These are phyloP conservation scores for Colletotrichum tanaceti DNA, from an alignment of 2,329 filamentous ascomycete species.

Conservation along the genomic window DNA sequence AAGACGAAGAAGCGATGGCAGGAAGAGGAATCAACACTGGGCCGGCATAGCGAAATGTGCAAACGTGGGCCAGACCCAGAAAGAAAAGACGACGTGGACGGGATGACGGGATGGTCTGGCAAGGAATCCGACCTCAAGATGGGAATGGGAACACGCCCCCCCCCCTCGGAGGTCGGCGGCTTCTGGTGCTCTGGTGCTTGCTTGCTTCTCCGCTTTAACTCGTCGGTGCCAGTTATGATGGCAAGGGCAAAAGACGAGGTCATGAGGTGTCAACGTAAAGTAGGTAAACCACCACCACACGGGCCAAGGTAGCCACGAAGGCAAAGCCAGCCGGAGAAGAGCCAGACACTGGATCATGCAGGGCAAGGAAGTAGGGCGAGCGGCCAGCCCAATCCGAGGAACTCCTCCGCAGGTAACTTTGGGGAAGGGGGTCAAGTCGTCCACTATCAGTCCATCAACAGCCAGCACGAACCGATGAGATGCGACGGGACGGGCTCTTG, in stretches of 20 bases:
- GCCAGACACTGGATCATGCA: constrained; percentile 12
- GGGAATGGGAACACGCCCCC: constrained; percentile 35
- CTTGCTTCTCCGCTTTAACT: constrained; percentile 16
- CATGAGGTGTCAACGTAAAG: constrained; percentile 29
- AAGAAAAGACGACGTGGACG: constrained; percentile 33
- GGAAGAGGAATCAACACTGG: constrained; percentile 6
- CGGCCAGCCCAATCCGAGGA: constrained; percentile 26
- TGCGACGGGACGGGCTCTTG: background rate
- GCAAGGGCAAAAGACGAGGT: constrained; percentile 25
- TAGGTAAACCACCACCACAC: constrained; percentile 6
- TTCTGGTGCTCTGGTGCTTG: background rate
- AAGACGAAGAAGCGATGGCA: constrained; percentile 37
- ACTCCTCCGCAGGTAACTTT: constrained; percentile 16
- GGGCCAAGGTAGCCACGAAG: constrained; percentile 14
- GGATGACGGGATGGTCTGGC: constrained; percentile 16
- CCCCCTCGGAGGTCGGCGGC: constrained; percentile 2
- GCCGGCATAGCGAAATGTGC: constrained; percentile 22
- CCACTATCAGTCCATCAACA: constrained; percentile 16
- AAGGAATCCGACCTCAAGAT: constrained; percentile 22
- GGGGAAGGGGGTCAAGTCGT: constrained; percentile 10
- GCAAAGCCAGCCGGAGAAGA: constrained; percentile 1
- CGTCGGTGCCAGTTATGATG: background rate
- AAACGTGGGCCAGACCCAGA: constrained; percentile 35
- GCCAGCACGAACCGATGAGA: background rate
- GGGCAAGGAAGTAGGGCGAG: constrained; percentile 19